These are phyloP conservation scores for Yarrowia sp. DNA, from an alignment of 805 yeast species.

Conservation along the genomic window DNA sequence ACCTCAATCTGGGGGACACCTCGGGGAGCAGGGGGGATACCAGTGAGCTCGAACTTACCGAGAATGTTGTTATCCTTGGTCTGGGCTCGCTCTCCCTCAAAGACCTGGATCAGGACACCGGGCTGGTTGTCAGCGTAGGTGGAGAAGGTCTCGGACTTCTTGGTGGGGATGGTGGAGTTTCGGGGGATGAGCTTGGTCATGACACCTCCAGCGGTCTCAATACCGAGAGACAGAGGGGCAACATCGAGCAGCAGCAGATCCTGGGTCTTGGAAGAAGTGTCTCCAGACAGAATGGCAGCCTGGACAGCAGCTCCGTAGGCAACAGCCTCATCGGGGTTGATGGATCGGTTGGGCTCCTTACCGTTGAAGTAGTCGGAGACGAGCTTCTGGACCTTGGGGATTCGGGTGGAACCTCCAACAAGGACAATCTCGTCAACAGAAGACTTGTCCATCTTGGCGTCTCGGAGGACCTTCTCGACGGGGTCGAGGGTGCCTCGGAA, in stretches of 20 bases:
- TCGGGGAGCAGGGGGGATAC: slow-evolving; percentile 98
- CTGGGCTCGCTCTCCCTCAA: slow-evolving; percentile 96
- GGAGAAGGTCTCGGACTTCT: slow-evolving; percentile 94
- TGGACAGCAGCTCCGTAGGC: slow-evolving; percentile 99
- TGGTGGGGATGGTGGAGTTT: slow-evolving; percentile 96
- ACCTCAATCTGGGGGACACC: slow-evolving; percentile 99
- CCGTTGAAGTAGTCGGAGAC: slow-evolving; percentile 97
- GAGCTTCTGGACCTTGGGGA: slow-evolving; percentile 93
- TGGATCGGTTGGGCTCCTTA: slow-evolving; percentile 93
- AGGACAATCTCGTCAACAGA: slow-evolving; percentile 87
- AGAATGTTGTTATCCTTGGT: slow-evolving; percentile 94
- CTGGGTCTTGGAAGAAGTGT: slow-evolving; percentile 93
- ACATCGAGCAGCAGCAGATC: slow-evolving; percentile 92
- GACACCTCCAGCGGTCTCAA: slow-evolving; percentile 99
- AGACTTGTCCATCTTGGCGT: slow-evolving; percentile 86
- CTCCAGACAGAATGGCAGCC: slow-evolving; percentile 96
- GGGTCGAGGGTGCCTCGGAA: slow-evolving; percentile 94
- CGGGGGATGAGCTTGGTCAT: slow-evolving; percentile 98
- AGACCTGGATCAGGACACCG: slow-evolving; percentile 96
- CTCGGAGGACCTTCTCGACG: slow-evolving; percentile 90
- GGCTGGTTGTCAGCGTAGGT: slow-evolving; percentile 98
- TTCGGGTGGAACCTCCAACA: slow-evolving; percentile 98
- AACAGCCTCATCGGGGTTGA: slow-evolving; percentile 98
- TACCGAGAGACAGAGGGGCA: slow-evolving; percentile 96
- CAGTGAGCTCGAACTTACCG: slow-evolving; percentile 94